These are phyloP conservation scores for Silene noctiflora DNA, from an alignment of 179 eudicot genomes.

Conservation along the genomic window DNA sequence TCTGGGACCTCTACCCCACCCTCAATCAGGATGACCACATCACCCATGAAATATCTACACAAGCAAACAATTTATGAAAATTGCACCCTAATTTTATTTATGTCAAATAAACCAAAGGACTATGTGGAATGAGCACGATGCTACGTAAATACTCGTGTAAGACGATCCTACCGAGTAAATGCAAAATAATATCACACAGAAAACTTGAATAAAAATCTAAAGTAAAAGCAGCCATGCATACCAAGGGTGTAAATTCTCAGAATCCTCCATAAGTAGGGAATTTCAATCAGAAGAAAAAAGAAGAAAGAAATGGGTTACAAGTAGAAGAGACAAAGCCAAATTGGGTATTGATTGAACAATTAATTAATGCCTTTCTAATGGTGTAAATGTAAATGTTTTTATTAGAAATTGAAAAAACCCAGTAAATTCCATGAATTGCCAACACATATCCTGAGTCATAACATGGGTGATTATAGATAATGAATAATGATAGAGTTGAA, in stretches of 20 bases:
- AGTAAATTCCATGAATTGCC: not conserved
- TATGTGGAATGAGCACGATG: no score
- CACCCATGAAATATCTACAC: not conserved
- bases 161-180: no score
- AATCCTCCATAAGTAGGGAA: constrained; percentile 22
- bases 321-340: constrained; percentile 9
- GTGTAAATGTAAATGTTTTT: not conserved
- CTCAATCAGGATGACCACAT: not conserved
- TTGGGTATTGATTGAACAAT: not conserved
- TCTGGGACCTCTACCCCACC: no score
- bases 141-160: no score
- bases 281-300: not conserved
- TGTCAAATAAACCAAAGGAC: no score
- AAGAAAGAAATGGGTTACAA: constrained; percentile 5
- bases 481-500: constrained; percentile 1
- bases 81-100: no score
- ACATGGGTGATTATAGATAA: constrained; percentile 3
- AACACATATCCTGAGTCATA: constrained; percentile 18
- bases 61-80: not conserved
- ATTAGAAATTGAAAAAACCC: constrained; percentile 18
- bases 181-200: not conserved
- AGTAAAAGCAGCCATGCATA: constrained; percentile 5
- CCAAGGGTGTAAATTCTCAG: constrained; percentile 19
- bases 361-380: constrained; percentile 11
- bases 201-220: not conserved